These are phyloP conservation scores for Quercus tomentella DNA, from an alignment of 331 rosid genomes.

Conservation along the genomic window DNA sequence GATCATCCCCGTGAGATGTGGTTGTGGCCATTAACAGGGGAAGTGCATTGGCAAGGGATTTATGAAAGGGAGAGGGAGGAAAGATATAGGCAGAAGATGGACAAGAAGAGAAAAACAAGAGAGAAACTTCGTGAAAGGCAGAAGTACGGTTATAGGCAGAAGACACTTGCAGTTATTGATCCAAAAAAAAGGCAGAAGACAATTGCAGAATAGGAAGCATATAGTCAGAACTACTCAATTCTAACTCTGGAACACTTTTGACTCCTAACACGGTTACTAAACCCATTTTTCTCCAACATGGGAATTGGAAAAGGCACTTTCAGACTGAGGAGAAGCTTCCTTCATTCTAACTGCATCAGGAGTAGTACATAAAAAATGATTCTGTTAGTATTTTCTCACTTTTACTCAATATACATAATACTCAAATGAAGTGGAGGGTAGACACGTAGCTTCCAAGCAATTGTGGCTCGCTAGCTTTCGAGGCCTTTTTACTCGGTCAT, in stretches of 20 bases:
- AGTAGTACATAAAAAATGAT: conserved; percentile 9
- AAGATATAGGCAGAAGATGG: conserved; percentile 76
- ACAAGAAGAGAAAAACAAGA: conserved; percentile 67
- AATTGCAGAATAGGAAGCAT: conserved; percentile 56
- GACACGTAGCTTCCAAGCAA: conserved; percentile 26
- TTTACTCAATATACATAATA: conserved; percentile 34
- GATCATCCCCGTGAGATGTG: conserved; percentile 65
- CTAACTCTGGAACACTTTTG: background rate
- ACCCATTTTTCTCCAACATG: conserved; percentile 27
- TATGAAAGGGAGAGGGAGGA: conserved; percentile 78
- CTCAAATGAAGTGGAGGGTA: conserved; percentile 12
- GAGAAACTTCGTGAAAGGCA: conserved; percentile 57
- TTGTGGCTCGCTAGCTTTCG: conserved; percentile 34
- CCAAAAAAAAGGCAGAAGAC: conserved; percentile 46
- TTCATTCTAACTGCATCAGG: conserved; percentile 36
- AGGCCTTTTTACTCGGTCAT: conserved; percentile 32
- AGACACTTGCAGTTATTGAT: conserved; percentile 40
- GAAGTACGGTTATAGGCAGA: conserved; percentile 74
- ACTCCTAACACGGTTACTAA: conserved; percentile 2
- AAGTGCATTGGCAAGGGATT: conserved; percentile 86
- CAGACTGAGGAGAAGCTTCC: conserved; percentile 27
- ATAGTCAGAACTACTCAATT: conserved; percentile 1
- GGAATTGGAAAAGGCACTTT: conserved; percentile 7
- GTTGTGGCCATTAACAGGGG: conserved; percentile 96
- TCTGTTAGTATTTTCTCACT: conserved; percentile 17